Percentiles rank a stretch among this genome's conserved stretches.
phyloP scores from a whole-genome alignment of 2,329 filamentous ascomycete genomes.

The Neopestalotiopsis clavispora region DNA sequence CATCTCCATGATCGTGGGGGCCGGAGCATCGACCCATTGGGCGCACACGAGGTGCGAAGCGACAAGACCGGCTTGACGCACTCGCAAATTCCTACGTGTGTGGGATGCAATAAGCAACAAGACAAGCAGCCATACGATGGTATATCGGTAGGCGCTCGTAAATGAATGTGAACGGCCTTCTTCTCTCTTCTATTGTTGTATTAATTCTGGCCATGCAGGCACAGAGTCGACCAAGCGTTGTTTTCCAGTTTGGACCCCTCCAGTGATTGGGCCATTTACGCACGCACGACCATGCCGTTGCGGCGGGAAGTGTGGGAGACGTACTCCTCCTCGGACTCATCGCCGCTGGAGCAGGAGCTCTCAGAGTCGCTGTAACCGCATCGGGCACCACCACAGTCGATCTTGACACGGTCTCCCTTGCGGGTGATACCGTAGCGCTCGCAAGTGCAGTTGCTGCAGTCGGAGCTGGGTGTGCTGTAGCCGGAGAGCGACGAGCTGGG shows the following conservation, averaged over 20 bases:
- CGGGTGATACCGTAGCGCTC: conserved; percentile 97
- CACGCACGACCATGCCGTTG: conserved; percentile 65
- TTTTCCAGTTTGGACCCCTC: conserved; percentile 29
- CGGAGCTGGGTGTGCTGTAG: conserved; percentile 80
- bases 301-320: conserved; percentile 61
- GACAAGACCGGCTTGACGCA: conserved; percentile 51
- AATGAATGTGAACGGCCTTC: conserved; percentile 38
- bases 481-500: conserved; percentile 76
- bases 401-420: conserved; percentile 89
- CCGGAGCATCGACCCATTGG: conserved; percentile 60
- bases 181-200: conserved; percentile 26
- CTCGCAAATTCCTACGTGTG: conserved; percentile 30
- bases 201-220: conserved; percentile 18
- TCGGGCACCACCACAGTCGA: conserved; percentile 89
- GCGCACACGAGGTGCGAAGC: conserved; percentile 33
- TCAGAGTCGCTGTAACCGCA: conserved; percentile 81
- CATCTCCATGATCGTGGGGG: conserved; percentile 43
- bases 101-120: conserved; percentile 40
- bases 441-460: conserved; percentile 83
- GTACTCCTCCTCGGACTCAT: conserved; percentile 64
- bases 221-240: conserved; percentile 23
- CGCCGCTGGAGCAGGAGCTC: conserved; percentile 71
- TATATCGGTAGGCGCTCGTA: conserved; percentile 29
- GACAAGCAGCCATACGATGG: conserved; percentile 26
- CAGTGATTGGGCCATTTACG: conserved; percentile 32